Percentiles rank a stretch among this genome's conserved stretches.
Conservation (phyloP, 768 basidiomycete species). For the Lyophyllum decastes region DNA sequence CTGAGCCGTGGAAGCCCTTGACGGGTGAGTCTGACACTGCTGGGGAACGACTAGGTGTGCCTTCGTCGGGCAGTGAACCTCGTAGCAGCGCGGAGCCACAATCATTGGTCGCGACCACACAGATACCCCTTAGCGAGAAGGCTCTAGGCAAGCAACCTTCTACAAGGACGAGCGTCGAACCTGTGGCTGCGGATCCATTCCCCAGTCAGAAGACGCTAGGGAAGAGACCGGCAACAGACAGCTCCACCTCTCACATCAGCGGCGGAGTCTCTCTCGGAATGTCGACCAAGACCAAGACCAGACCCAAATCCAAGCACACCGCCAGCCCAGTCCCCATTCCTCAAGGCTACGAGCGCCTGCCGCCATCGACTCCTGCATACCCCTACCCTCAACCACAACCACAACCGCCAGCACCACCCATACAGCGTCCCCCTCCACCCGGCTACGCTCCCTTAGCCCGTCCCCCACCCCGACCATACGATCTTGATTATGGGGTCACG, state of each 20-base stretch:
- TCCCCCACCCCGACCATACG: neutral
- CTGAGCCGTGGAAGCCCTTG: neutral
- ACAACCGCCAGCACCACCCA: neutral
- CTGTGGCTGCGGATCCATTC: no score
- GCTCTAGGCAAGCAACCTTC: no score
- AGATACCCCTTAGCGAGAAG: no score
- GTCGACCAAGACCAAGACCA: neutral
- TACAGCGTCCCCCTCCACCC: neutral
- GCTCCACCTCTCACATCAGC: neutral
- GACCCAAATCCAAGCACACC: neutral
- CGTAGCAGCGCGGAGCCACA: neutral
- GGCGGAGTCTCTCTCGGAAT: neutral
- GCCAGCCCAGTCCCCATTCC: neutral
- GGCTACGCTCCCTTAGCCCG: neutral
- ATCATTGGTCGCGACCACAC: neutral
- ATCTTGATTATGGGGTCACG: neutral
- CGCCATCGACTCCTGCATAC: neutral
- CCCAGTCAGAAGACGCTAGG: neutral
- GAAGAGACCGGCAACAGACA: neutral
- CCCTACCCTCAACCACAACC: neutral
- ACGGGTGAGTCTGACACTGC: neutral
- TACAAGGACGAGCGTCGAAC: no score
- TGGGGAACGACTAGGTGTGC: neutral
- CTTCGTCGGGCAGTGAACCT: neutral
- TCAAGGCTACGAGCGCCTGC: neutral